Evolutionary conservation across 1,284 basidiomycete genomes (phyloP).

Genomic region (Agaricales sp.): DNA sequence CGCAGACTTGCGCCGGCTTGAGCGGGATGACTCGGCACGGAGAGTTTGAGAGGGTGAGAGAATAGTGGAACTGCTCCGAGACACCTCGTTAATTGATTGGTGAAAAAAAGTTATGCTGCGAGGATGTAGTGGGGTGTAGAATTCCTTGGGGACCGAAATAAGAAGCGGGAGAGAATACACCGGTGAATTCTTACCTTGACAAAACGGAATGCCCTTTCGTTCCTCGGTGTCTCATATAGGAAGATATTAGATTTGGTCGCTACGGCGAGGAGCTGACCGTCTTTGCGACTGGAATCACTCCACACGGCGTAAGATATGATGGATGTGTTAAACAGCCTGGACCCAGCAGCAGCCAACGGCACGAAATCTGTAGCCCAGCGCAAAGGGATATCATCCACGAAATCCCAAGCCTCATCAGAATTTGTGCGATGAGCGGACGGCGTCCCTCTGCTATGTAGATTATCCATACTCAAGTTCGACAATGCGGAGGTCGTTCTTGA

Average conservation of each 20-base stretch:
- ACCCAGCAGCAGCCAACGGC: slow-evolving; percentile 53
- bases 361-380: slow-evolving; percentile 78
- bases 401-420: slow-evolving; percentile 55
- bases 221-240: slow-evolving; percentile 69
- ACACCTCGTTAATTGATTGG: slow-evolving; percentile 48
- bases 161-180: slow-evolving; percentile 1
- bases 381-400: slow-evolving; percentile 65
- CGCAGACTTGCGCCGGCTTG: slow-evolving; percentile 13
- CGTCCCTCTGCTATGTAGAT: slow-evolving; percentile 5
- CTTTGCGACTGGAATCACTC: slow-evolving; percentile 39
- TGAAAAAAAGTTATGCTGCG: slow-evolving; percentile 57
- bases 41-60: slow-evolving; percentile 10
- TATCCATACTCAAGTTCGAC: slow-evolving; percentile 5
- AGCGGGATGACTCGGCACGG: slow-evolving; percentile 6
- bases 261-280: slow-evolving; percentile 63
- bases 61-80: slow-evolving; percentile 25
- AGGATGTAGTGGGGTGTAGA: slow-evolving; percentile 63
- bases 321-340: slow-evolving; percentile 46
- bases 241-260: slow-evolving; percentile 62
- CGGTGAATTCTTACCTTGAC: slow-evolving; percentile 43
- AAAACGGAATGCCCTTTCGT: slow-evolving; percentile 72
- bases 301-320: slow-evolving; percentile 61
- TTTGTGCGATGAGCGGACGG: slow-evolving; percentile 19
- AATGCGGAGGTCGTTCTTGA: not conserved
- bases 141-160: slow-evolving; percentile 41